Evolutionary conservation across 2,329 filamentous ascomycete genomes (phyloP).

Genomic region (Falciphora oryzae): DNA sequence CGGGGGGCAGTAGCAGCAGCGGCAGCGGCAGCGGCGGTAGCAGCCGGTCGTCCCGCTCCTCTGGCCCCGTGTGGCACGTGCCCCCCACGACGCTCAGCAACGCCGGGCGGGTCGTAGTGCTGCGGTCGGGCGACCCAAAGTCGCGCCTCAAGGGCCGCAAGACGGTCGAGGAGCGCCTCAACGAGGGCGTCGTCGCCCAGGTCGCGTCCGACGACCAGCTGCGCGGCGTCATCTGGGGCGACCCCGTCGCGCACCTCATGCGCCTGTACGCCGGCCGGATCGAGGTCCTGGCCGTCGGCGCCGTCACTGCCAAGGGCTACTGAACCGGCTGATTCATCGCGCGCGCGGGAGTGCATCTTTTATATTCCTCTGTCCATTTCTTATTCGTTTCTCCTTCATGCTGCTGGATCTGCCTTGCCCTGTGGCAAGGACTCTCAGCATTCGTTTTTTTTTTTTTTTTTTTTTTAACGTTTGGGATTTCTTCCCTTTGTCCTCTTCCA

Average conservation of each 20-base stretch:
- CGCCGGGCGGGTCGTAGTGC: conserved; percentile 62
- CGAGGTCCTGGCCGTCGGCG: conserved; percentile 63
- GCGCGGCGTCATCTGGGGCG: conserved; percentile 69
- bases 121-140: conserved; percentile 45
- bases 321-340: not conserved
- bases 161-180: conserved; percentile 43
- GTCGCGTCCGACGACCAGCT: conserved; percentile 63
- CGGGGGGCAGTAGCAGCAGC: not conserved
- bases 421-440: not conserved
- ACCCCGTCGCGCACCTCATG: conserved; percentile 78
- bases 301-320: conserved; percentile 44
- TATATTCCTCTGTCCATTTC: not conserved
- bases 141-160: conserved; percentile 35
- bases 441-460: not conserved
- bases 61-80: conserved; percentile 54
- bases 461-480: not conserved
- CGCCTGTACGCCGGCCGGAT: conserved; percentile 66
- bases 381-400: not conserved
- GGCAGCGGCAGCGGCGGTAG: conserved; percentile 7
- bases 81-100: conserved; percentile 62
- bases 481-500: not conserved
- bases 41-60: conserved; percentile 11
- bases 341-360: not conserved
- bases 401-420: not conserved
- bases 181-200: conserved; percentile 62